These are phyloP conservation scores for Lachancea sp. DNA, from an alignment of 805 yeast species.

Conservation along the genomic window DNA sequence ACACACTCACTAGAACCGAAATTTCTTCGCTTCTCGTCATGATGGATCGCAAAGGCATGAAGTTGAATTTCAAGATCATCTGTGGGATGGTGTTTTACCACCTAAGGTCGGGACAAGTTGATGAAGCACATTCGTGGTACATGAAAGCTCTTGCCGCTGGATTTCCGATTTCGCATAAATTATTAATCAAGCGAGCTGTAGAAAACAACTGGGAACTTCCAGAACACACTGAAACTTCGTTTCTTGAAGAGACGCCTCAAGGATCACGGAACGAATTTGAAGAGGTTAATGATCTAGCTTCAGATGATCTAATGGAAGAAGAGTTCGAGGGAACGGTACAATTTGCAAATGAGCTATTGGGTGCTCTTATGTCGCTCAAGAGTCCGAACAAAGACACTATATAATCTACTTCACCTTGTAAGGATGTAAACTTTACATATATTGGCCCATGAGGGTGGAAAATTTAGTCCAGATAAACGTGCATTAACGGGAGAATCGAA, in stretches of 20 bases:
- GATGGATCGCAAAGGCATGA: constrained; percentile 20
- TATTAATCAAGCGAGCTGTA: constrained; percentile 15
- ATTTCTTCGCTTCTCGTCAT: constrained; percentile 15
- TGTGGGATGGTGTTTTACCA: constrained; percentile 22
- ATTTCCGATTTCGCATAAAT: constrained; percentile 19
- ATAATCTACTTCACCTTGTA: too few relatives aligned
- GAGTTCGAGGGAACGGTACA: constrained; percentile 4
- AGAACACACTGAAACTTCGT: constrained; percentile 12
- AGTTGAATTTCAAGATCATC: constrained; percentile 26
- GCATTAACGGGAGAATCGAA: too few relatives aligned
- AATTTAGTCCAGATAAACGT: too few relatives aligned
- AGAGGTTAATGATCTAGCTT: constrained; percentile 2
- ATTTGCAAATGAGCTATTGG: constrained; percentile 9
- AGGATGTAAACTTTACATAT: too few relatives aligned
- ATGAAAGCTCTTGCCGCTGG: constrained; percentile 20
- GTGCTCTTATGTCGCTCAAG: constrained; percentile 3
- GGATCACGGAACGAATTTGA: neutral
- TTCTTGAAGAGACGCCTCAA: constrained; percentile 8
- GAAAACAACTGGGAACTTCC: constrained; percentile 27
- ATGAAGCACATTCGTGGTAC: constrained; percentile 28
- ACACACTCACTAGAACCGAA: constrained; percentile 16
- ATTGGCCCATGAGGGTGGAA: too few relatives aligned
- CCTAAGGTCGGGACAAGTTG: constrained; percentile 13
- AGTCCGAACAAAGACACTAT: neutral
- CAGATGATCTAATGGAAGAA: constrained; percentile 7